These are phyloP conservation scores for Vitis hybrid DNA, from an alignment of 177 flowering plant species.

Conservation along the genomic window DNA sequence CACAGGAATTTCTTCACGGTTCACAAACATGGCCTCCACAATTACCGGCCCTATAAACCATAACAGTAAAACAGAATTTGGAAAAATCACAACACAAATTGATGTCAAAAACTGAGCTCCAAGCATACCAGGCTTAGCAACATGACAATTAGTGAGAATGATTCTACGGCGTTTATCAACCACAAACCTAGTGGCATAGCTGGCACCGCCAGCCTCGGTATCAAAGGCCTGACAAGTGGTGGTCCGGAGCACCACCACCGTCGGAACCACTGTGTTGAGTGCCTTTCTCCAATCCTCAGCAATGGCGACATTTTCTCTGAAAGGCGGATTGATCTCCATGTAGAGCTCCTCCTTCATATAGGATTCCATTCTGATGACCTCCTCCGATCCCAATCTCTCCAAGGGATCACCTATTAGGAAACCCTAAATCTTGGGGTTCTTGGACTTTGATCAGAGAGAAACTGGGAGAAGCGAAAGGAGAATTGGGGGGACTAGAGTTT, in stretches of 20 bases:
- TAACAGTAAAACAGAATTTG: neutral
- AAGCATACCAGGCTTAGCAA: constrained; percentile 77
- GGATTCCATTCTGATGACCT: constrained; percentile 31
- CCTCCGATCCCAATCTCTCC: constrained; percentile 64
- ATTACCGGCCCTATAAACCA: constrained; percentile 78
- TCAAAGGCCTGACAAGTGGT: constrained; percentile 86
- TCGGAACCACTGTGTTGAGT: constrained; percentile 75
- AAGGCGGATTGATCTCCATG: constrained; percentile 84
- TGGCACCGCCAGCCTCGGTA: constrained; percentile 77
- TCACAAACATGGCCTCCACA: constrained; percentile 95
- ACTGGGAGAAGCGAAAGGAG: too few relatives aligned
- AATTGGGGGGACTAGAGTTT: too few relatives aligned
- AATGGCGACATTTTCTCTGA: constrained; percentile 54
- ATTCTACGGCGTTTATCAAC: constrained; percentile 85
- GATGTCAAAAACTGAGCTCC: neutral
- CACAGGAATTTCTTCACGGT: constrained; percentile 85
- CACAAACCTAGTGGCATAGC: constrained; percentile 89
- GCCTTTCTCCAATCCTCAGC: constrained; percentile 93
- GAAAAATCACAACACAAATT: neutral
- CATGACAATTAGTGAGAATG: constrained; percentile 96
- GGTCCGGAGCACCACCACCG: constrained; percentile 88
- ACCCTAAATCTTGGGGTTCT: neutral
- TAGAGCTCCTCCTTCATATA: constrained; percentile 61
- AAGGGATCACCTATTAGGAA: constrained; percentile 46
- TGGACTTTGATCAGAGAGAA: too few relatives aligned